These are phyloP conservation scores for Lachnellula arida DNA, from an alignment of 2,329 filamentous ascomycete genomes.

Conservation along the genomic window DNA sequence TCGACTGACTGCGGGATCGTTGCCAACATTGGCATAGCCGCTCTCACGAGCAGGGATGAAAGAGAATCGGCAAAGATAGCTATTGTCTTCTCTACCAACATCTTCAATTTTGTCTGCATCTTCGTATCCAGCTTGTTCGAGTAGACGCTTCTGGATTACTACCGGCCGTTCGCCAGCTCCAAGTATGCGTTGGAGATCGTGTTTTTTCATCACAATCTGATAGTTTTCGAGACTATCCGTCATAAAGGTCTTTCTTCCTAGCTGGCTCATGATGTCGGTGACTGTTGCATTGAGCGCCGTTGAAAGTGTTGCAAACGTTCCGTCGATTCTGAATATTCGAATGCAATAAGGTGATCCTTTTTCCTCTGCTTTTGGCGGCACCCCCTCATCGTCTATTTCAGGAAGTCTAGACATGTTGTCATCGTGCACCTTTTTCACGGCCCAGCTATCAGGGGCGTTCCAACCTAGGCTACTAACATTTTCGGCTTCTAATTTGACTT, in stretches of 20 bases:
- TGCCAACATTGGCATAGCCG: conserved; percentile 66
- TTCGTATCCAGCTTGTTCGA: conserved; percentile 90
- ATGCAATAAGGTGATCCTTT: conserved; percentile 80
- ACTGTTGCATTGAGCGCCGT: conserved; percentile 80
- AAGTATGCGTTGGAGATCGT: conserved; percentile 81
- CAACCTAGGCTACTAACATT: conserved; percentile 52
- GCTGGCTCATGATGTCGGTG: conserved; percentile 78
- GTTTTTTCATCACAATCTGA: conserved; percentile 91
- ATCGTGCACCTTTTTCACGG: conserved; percentile 70
- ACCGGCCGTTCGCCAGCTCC: conserved; percentile 75
- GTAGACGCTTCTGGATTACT: conserved; percentile 82
- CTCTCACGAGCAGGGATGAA: conserved; percentile 88
- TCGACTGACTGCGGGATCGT: conserved; percentile 77
- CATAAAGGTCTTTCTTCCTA: conserved; percentile 91
- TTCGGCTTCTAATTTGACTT: conserved; percentile 32
- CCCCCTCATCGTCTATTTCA: conserved; percentile 65
- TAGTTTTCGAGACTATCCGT: conserved; percentile 90
- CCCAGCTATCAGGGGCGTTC: conserved; percentile 97
- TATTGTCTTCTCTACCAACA: conserved; percentile 92
- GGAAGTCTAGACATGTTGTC: conserved; percentile 52
- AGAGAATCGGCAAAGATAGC: conserved; percentile 92
- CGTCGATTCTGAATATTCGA: conserved; percentile 89
- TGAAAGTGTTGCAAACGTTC: conserved; percentile 89
- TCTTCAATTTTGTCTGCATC: conserved; percentile 85
- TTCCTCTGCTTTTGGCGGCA: conserved; percentile 66